Evolutionary conservation across 306 rosid species (phyloP), one percentile per base, ranked within the genome.

Genomic region (Myrica gale): DNA sequence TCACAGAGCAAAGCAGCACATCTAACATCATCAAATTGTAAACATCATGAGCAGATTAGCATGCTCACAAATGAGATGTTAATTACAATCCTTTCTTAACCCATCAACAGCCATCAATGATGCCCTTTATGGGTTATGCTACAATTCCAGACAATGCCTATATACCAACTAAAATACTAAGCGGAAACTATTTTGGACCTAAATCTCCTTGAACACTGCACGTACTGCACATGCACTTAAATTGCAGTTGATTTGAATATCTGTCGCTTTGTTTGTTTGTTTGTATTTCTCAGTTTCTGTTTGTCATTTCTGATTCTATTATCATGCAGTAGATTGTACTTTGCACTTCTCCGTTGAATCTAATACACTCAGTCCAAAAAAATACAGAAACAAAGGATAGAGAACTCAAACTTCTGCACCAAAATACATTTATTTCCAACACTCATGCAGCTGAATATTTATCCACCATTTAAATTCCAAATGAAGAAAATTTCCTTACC

Each of bases 321-420:
- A 9, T 63, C 20, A 63, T 39, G 20, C 20, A 41, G 47, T 7
- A 41, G 48, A 8, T 63, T 39, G 47, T 39, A 16, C 39, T 57
- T 15, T 56, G 62, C 20, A 56, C 62, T 56, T 56, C 19, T 0
- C 8, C 32, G 37, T n/a, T 20, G 62, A 19, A 56, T n/a, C 19
- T n/a, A 19, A 56, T 20, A n/a, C 62, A 56, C 26, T 56, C 4
- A 9, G 7, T 20, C 1, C 6, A 46, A 7, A 56, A 56, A 56
- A 56, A 32, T 19, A 12, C 62, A 20, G 12, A 32, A 56, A 56
- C 7, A 56, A 56, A 8, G 23, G 26, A 20, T n/a, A 3, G 11
- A 56, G 13, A 56, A 56, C 32, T 56, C 62, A 56, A 19, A n/a
- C 37, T 56, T 56, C 62, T 56, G 62, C 62, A 32, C 57, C 62